phyloP scores from a whole-genome alignment of 208 protist species.

The Porcisia hertigi region DNA sequence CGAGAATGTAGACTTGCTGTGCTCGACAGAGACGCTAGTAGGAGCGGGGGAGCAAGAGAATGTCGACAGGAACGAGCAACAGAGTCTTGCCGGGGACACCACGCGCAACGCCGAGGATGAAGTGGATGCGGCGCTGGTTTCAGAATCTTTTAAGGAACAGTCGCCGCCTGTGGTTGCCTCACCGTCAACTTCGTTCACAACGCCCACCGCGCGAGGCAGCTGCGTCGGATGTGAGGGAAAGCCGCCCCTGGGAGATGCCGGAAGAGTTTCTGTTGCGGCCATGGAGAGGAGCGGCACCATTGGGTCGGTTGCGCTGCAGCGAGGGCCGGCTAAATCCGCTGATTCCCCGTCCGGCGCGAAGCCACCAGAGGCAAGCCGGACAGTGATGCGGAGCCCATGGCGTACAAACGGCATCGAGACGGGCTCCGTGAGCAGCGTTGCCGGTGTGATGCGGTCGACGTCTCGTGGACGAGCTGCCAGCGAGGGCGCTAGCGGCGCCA shows the following conservation, averaged over 20 bases:
- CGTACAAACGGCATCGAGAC: background rate
- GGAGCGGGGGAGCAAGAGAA: constrained; percentile 14
- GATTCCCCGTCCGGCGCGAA: background rate
- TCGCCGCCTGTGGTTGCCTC: no score
- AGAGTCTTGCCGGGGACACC: background rate
- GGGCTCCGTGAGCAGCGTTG: background rate
- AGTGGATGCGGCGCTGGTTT: background rate
- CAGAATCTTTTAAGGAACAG: background rate
- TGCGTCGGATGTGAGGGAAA: background rate
- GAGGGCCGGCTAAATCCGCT: background rate
- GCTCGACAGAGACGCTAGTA: constrained; percentile 15
- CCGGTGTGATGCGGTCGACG: background rate
- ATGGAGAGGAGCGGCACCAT: background rate
- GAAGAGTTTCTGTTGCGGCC: background rate
- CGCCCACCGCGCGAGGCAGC: background rate
- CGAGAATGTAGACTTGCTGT: constrained; percentile 18
- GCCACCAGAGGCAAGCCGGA: background rate
- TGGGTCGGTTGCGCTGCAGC: background rate
- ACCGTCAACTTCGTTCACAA: background rate
- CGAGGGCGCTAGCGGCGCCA: background rate
- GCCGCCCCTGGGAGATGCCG: background rate
- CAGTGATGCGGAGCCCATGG: background rate
- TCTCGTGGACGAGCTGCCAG: background rate
- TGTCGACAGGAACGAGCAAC: constrained; percentile 9
- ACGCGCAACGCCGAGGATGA: background rate